Evolutionary conservation across 306 rosid genomes (phyloP).

Genomic region (Rosa chinensis): DNA sequence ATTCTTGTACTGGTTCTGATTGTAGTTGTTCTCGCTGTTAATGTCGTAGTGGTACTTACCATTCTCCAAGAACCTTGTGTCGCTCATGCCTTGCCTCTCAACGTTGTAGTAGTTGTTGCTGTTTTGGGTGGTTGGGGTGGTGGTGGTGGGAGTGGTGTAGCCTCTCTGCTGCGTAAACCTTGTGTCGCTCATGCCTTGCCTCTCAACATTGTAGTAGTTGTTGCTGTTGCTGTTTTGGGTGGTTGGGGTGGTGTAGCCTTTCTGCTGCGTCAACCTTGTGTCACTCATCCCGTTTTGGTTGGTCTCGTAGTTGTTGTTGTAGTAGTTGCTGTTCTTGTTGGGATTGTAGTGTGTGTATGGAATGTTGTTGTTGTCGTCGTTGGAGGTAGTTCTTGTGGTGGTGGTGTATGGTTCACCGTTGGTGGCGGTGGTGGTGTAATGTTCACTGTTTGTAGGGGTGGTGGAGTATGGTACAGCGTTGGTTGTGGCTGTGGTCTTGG

Average conservation of each 20-base stretch:
- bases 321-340: conserved; percentile 34
- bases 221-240: conserved; percentile 20
- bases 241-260: conserved; percentile 35
- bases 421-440: conserved; percentile 38
- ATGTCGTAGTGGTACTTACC: conserved; percentile 59
- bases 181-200: conserved; percentile 89
- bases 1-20: conserved; percentile 43
- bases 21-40: conserved; percentile 33
- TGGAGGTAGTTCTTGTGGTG: conserved; percentile 24
- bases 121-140: conserved; percentile 30
- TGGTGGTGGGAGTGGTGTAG: conserved; percentile 37
- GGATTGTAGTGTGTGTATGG: conserved; percentile 35
- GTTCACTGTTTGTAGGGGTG: conserved; percentile 13
- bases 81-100: conserved; percentile 85
- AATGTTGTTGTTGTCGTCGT: conserved; percentile 10
- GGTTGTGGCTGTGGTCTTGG: conserved; percentile 19
- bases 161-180: conserved; percentile 48
- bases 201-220: conserved; percentile 40
- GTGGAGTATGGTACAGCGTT: conserved; percentile 22
- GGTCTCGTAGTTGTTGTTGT: conserved; percentile 18
- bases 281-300: conserved; percentile 22
- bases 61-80: conserved; percentile 74
- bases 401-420: conserved; percentile 11
- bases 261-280: conserved; percentile 34
- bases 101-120: conserved; percentile 31